These are phyloP conservation scores for Nakaseomyces delphensis DNA, from an alignment of 1,139 yeast genomes.

Conservation along the genomic window DNA sequence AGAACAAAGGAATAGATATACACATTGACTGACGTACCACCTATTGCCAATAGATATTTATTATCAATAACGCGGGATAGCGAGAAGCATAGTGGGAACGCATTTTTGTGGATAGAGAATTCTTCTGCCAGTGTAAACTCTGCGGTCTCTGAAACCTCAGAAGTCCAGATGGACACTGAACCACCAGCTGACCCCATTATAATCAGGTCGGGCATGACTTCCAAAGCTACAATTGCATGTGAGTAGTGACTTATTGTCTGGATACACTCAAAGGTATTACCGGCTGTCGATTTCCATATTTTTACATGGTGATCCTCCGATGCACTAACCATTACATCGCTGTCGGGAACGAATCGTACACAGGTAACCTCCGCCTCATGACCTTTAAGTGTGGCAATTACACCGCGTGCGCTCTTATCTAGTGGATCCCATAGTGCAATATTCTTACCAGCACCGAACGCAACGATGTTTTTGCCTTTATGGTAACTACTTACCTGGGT, in stretches of 20 bases:
- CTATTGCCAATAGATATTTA: constrained; percentile 56
- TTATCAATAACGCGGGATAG: constrained; percentile 36
- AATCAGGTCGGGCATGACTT: constrained; percentile 34
- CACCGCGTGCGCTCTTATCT: constrained; percentile 37
- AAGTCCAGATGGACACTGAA: constrained; percentile 42
- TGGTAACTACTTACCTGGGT: constrained; percentile 57
- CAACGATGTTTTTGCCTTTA: constrained; percentile 38
- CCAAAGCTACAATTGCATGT: constrained; percentile 44
- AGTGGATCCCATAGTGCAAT: constrained; percentile 70
- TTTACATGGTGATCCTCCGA: constrained; percentile 56
- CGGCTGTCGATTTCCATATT: constrained; percentile 44
- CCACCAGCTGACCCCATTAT: constrained; percentile 67
- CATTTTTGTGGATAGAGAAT: constrained; percentile 39
- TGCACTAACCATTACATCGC: constrained; percentile 46
- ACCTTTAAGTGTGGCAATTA: constrained; percentile 46
- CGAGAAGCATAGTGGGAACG: constrained; percentile 60
- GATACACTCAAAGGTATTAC: constrained; percentile 20
- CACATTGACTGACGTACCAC: constrained; percentile 62
- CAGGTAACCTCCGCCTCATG: constrained; percentile 52
- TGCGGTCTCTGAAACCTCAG: constrained; percentile 11
- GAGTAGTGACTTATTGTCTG: constrained; percentile 37
- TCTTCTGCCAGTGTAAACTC: constrained; percentile 12
- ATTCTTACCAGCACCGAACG: constrained; percentile 69
- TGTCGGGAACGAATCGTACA: constrained; percentile 46
- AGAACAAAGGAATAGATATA: constrained; percentile 45